Evolutionary conservation across 139 green algal genomes (phyloP), one percentile per base, ranked within the genome.

Genomic region (Tetraselmis chui): DNA sequence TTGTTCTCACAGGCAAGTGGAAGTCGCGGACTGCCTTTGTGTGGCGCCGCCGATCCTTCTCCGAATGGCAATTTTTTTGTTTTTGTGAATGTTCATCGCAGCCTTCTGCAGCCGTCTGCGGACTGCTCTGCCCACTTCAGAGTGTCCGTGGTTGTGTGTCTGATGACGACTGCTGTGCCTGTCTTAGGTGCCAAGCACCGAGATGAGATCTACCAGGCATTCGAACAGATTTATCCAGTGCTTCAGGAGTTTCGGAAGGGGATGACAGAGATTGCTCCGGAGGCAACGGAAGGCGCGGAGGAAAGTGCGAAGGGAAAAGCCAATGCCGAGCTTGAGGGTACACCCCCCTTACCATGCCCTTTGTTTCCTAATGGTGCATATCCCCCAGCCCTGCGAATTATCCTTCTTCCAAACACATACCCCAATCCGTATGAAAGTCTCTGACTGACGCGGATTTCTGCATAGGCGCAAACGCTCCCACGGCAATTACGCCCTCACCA

Each of bases 191-290:
- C 91, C 79, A 98, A 97, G 91, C 87, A 91, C 75, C 89, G 95
- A n/a, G 87, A 96, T n/a, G 94, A 99, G 76, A 98, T 99, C 77
- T 98, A 99, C 88, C 81, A 92, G 59, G 97, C 97, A 0, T 99
- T 98, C 87, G 96, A 99, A 86, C 95, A 95, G 83, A 99, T 99
- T 84, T 99, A 99, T 84, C 95, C 97, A 22, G 94, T 97, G 32
- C 89, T 99, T 74, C 88, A 92, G 59, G 88, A 95, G 83, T 99
- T 96, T 85, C 87, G 89, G 75, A 98, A 98, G 89, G 90, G 92
- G 23, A 67, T 67, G 45, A 67, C 45, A 18, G 45, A 67, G 45
- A 5, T 18, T 5, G 45, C 45, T 18, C 11, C 45, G 45, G 45
- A 67, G 45, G 45, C 5, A 18, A 18, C 45, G 18, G 45, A 67